These are phyloP conservation scores for Poteriospumella lacustris DNA, from an alignment of 108 stramenopile species.

Conservation along the genomic window DNA sequence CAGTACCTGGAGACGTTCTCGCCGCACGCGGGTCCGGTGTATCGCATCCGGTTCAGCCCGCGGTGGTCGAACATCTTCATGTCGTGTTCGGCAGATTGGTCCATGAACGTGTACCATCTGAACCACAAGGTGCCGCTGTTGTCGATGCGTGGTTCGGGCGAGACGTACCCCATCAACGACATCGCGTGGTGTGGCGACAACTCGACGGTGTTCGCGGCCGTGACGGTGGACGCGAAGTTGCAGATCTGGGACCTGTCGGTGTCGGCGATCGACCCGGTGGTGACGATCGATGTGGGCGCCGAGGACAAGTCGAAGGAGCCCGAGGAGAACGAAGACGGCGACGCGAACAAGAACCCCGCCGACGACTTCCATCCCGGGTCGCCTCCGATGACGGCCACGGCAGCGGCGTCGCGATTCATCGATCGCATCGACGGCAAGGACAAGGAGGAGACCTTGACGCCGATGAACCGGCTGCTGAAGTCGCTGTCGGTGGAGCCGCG, in stretches of 20 bases:
- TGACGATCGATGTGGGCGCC: conserved; percentile 7
- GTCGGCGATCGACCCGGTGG: conserved; percentile 45
- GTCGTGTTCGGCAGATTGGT: conserved; percentile 58
- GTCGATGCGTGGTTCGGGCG: background rate
- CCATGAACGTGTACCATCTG: conserved; percentile 43
- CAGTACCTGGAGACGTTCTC: conserved; percentile 56
- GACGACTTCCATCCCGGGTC: background rate
- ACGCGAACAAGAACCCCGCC: background rate
- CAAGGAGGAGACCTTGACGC: background rate
- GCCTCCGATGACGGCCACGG: background rate
- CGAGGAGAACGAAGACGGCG: background rate
- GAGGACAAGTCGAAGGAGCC: conserved; percentile 15
- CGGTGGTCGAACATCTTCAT: conserved; percentile 47
- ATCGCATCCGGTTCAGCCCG: conserved; percentile 52
- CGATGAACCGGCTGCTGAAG: background rate
- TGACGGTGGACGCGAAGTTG: conserved; percentile 53
- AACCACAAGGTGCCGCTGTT: background rate
- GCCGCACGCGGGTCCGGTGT: conserved; percentile 58
- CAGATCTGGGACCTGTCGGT: conserved; percentile 54
- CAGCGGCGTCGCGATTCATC: background rate
- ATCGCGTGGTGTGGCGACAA: conserved; percentile 53
- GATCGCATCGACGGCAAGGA: background rate
- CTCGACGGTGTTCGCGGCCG: conserved; percentile 52
- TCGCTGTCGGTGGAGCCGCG: background rate
- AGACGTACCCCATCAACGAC: conserved; percentile 44